Evolutionary conservation across 352 stramenopile genomes (phyloP).

Genomic region (Nothophytophthora sp.): DNA sequence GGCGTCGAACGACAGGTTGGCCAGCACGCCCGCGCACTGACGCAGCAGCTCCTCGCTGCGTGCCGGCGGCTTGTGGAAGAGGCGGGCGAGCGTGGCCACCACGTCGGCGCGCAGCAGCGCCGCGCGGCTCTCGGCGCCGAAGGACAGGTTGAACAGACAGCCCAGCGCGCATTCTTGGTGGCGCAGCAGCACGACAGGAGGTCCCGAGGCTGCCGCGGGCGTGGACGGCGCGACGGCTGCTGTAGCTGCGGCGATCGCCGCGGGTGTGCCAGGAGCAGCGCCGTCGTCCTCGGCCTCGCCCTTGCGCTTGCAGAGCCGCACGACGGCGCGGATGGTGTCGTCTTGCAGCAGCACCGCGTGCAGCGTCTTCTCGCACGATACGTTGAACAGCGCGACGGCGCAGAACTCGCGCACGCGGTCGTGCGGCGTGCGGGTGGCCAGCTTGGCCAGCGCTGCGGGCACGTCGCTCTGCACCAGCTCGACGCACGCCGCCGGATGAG

Average conservation of each 20-base stretch:
- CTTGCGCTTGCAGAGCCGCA: conserved; percentile 62
- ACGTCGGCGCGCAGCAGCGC: conserved; percentile 60
- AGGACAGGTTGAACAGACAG: conserved; percentile 84
- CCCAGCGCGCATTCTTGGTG: conserved; percentile 74
- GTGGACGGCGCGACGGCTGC: conserved; percentile 26
- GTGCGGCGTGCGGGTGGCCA: conserved; percentile 38
- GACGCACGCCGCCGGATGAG: conserved; percentile 47
- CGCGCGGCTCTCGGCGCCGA: conserved; percentile 63
- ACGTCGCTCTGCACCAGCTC: conserved; percentile 78
- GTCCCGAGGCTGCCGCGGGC: conserved; percentile 11
- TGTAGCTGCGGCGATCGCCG: not conserved
- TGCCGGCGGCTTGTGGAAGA: conserved; percentile 62
- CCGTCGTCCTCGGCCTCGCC: conserved; percentile 64
- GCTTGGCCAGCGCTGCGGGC: conserved; percentile 45
- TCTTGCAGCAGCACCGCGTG: conserved; percentile 70
- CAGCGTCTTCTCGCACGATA: conserved; percentile 76
- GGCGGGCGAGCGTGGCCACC: conserved; percentile 58
- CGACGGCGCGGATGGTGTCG: conserved; percentile 70
- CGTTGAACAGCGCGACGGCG: conserved; percentile 75
- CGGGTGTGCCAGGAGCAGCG: not conserved
- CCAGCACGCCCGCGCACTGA: conserved; percentile 61
- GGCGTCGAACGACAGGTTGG: conserved; percentile 78
- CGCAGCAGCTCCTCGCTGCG: conserved; percentile 72
- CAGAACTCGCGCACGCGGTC: conserved; percentile 73
- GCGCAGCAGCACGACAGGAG: conserved; percentile 41